phyloP scores from a whole-genome alignment of 2,329 filamentous ascomycete species.

The Saccharata proteae region DNA sequence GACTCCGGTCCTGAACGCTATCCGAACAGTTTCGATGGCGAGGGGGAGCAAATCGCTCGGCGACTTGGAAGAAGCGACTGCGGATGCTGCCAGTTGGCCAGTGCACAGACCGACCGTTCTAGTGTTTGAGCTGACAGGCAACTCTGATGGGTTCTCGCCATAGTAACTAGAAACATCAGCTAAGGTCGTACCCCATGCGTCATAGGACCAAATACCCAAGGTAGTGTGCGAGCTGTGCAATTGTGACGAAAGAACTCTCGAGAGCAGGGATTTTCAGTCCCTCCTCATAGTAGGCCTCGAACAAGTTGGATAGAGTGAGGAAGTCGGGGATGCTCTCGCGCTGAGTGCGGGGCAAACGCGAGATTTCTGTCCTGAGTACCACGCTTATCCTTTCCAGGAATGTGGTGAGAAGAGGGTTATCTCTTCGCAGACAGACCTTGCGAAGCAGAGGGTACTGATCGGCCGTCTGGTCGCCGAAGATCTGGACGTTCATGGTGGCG shows the following conservation, averaged over 20 bases:
- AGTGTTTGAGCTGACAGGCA: constrained; percentile 35
- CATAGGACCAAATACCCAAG: constrained; percentile 44
- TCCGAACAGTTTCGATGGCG: constrained; percentile 50
- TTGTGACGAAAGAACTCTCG: constrained; percentile 52
- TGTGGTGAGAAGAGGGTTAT: constrained; percentile 46
- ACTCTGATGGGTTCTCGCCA: constrained; percentile 42
- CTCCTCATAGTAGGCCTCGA: constrained; percentile 51
- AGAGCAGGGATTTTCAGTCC: constrained; percentile 47
- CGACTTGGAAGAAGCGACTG: constrained; percentile 51
- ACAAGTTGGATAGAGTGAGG: constrained; percentile 49
- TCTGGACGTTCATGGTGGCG: constrained; percentile 38
- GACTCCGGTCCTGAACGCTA: constrained; percentile 52
- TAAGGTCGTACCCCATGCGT: neutral
- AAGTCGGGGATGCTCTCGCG: constrained; percentile 50
- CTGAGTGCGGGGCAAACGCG: constrained; percentile 44
- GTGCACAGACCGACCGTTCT: constrained; percentile 55
- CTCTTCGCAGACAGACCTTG: constrained; percentile 34
- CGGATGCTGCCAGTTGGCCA: constrained; percentile 57
- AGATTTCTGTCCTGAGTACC: constrained; percentile 48
- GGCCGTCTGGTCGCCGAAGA: constrained; percentile 61
- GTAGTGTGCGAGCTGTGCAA: constrained; percentile 55
- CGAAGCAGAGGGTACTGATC: constrained; percentile 52
- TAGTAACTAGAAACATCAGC: constrained; percentile 30
- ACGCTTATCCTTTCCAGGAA: constrained; percentile 49
- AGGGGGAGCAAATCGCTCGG: constrained; percentile 50